Evolutionary conservation across 192 early-diverging fungal genomes (phyloP).

Genomic region (Mortierella antarctica): DNA sequence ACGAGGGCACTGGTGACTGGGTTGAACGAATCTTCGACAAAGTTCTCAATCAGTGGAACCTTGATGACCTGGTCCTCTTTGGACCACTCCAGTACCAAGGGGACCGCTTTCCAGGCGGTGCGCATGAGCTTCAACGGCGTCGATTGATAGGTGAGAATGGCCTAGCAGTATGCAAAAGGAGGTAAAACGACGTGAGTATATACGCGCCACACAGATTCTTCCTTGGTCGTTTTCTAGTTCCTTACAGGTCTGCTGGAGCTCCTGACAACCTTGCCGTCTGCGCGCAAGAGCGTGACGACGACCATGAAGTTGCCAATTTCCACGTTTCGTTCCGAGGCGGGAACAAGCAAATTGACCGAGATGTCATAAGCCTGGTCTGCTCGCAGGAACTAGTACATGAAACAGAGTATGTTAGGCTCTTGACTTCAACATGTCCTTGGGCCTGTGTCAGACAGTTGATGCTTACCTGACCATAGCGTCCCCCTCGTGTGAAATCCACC

Average conservation of each 20-base stretch:
- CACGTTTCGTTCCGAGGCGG: slow-evolving; percentile 53
- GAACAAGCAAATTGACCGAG: slow-evolving; percentile 54
- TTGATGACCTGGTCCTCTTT: slow-evolving; percentile 56
- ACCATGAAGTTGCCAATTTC: slow-evolving; percentile 53
- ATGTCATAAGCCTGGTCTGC: slow-evolving; percentile 59
- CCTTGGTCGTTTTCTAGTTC: background rate
- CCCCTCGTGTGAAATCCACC: slow-evolving; percentile 52
- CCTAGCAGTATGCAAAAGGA: slow-evolving; percentile 24
- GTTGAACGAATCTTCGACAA: slow-evolving; percentile 49
- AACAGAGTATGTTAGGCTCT: background rate
- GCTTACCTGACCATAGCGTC: slow-evolving; percentile 32
- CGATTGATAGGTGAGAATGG: slow-evolving; percentile 58
- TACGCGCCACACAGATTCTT: background rate
- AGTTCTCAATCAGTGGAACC: slow-evolving; percentile 55
- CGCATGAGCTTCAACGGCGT: slow-evolving; percentile 43
- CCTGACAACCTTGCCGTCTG: slow-evolving; percentile 50
- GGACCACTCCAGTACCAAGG: slow-evolving; percentile 54
- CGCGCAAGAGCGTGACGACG: slow-evolving; percentile 18
- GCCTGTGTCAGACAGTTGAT: too few relatives aligned
- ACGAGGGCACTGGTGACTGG: slow-evolving; percentile 59
- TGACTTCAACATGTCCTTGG: background rate
- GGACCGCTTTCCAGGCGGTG: slow-evolving; percentile 55
- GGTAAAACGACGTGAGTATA: background rate
- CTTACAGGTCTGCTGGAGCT: slow-evolving; percentile 61
- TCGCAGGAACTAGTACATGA: slow-evolving; percentile 41